Percentiles rank a stretch among this genome's conserved stretches.
phyloP scores from a whole-genome alignment of 495 filamentous ascomycete genomes.

The Rostrohypoxylon terebratum region DNA sequence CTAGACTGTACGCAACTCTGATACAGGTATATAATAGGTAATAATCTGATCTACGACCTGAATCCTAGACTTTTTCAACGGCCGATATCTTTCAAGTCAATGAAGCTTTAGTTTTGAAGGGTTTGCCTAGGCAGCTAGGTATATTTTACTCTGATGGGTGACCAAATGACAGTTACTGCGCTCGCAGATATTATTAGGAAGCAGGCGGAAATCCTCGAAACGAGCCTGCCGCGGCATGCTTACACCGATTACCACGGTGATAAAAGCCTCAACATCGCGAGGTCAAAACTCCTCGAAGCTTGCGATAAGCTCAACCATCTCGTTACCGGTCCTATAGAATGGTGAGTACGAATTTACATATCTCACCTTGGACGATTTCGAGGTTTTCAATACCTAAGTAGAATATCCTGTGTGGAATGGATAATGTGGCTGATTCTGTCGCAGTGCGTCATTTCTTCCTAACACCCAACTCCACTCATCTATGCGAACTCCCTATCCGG shows the following conservation, averaged over 20 bases:
- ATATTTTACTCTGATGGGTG: constrained; percentile 32
- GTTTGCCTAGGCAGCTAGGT: neutral
- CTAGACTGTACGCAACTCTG: constrained; percentile 31
- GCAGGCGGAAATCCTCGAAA: constrained; percentile 44
- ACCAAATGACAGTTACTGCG: constrained; percentile 45
- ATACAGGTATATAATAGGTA: constrained; percentile 26
- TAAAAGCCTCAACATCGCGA: constrained; percentile 45
- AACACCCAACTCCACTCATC: neutral
- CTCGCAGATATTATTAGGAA: constrained; percentile 42
- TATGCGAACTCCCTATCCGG: neutral
- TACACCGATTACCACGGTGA: constrained; percentile 43
- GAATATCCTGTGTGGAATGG: neutral
- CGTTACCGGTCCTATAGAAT: constrained; percentile 43
- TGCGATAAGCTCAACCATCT: constrained; percentile 45
- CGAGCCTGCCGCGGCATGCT: constrained; percentile 36
- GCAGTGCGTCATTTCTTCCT: constrained; percentile 25
- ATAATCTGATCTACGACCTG: constrained; percentile 3
- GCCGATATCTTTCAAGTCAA: constrained; percentile 6
- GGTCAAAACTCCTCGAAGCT: constrained; percentile 43
- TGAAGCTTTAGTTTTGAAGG: constrained; percentile 4
- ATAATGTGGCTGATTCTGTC: constrained; percentile 15
- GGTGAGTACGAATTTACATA: constrained; percentile 20
- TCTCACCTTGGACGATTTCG: neutral
- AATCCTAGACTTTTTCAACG: constrained; percentile 10
- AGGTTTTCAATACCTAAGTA: neutral